These are phyloP conservation scores for Letharia columbiana DNA, from an alignment of 495 filamentous ascomycete genomes.

Conservation along the genomic window DNA sequence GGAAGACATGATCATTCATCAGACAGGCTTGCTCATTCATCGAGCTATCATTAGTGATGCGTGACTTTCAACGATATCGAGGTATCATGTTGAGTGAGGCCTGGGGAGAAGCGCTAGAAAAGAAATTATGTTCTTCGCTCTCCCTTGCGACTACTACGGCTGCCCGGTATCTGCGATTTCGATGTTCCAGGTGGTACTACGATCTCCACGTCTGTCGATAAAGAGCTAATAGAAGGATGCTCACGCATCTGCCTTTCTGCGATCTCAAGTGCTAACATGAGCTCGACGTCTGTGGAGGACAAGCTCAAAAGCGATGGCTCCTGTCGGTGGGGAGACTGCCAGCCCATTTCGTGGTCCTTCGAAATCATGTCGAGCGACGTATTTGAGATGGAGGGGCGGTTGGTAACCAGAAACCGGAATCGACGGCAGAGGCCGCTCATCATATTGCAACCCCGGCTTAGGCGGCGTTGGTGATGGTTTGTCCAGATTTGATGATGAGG, in stretches of 20 bases:
- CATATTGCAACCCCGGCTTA: neutral
- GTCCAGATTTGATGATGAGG: neutral
- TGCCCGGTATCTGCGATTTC: neutral
- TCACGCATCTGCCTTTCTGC: neutral
- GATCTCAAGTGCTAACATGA: neutral
- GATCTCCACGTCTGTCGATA: neutral
- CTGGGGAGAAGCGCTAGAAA: neutral
- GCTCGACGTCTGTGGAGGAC: neutral
- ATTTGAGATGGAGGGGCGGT: neutral
- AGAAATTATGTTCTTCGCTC: neutral
- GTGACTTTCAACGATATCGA: neutral
- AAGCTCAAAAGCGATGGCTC: neutral
- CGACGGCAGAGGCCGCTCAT: neutral
- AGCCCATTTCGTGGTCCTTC: neutral
- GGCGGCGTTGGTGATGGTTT: neutral
- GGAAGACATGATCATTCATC: neutral
- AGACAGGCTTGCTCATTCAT: neutral
- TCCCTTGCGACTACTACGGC: neutral
- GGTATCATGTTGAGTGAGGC: neutral
- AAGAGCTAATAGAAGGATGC: neutral
- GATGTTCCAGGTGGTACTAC: neutral
- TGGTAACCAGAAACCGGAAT: neutral
- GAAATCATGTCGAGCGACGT: neutral
- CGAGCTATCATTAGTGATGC: neutral
- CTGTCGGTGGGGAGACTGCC: neutral